Base-by-base conservation (phyloP, 116 monocot genomes). In the Zostera marina region DNA sequence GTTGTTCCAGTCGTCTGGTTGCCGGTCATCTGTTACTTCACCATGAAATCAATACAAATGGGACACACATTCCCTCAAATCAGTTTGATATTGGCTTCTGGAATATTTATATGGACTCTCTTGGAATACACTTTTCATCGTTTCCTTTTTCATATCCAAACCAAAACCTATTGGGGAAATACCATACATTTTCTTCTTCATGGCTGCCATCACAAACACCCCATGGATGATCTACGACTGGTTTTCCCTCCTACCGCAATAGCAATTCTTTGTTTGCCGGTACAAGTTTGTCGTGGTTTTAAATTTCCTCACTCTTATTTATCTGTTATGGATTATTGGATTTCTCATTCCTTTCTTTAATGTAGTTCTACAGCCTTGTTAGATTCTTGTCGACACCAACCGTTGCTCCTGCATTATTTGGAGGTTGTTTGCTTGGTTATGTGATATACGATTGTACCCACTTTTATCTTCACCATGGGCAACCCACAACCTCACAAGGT, bases 171-270 rank as follows among this genome's bases (percentile, higher is more conserved):
- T 69, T 92, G 92, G 94, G 81, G 57, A 42, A 88, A 94, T 66
- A 94, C 94, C 49, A 63, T 67, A 41, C 94, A 94, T 73, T 94
- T 88, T 81, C 84, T 94, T 59, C 56, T 94, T 41, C 94, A 94
- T 67, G 94, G 94, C 41, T 94, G 88, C 66, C 94, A 94, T 70
- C 94, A 94, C 60, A 94, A 94, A 69, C 88, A 94, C 58, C 88
- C 94, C 21, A 88, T 88, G 88, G 88, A 94, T 72, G 75, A 77
- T 49, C 72, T 94, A 7, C 84, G 88, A 11, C 88, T 94, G 59
- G 94, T 88, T 51, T 94, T 94, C 22, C 94, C 88, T n/a, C 88
- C 94, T 23, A 73, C 88, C 38, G 94, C 84, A 41, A 66, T 88
- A 24, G 88, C 88, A 66, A 74, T 94, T 68, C 66, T 94, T 23